A percentile compares a stretch with the other conserved stretches of the same genome.
phyloP scores from a whole-genome alignment of 768 basidiomycete genomes.

The Lyophyllum shimeji region DNA sequence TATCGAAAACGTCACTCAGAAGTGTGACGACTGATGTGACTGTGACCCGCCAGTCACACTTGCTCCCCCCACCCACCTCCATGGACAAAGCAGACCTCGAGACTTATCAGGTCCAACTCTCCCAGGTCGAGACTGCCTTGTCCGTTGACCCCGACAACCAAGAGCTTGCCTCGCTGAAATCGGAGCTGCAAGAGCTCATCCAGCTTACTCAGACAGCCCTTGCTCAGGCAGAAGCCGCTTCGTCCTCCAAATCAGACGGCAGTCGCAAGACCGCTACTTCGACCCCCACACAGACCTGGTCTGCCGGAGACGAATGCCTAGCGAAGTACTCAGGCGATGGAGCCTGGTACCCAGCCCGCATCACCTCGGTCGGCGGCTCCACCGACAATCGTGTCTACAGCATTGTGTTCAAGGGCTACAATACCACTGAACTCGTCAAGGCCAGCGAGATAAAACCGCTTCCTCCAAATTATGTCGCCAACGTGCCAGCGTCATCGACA shows the following conservation, averaged over 20 bases:
- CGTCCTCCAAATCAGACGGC: constrained; percentile 58
- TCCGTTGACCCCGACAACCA: constrained; percentile 70
- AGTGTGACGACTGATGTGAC: not conserved
- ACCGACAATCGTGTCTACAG: constrained; percentile 82
- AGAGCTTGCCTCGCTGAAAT: constrained; percentile 71
- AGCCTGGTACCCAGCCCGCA: constrained; percentile 85
- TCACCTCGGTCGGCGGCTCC: constrained; percentile 82
- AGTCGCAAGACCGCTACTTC: constrained; percentile 54
- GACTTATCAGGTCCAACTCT: constrained; percentile 86
- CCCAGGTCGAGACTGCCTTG: constrained; percentile 84
- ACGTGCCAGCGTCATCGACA: constrained; percentile 41
- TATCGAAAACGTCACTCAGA: no score
- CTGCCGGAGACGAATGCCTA: constrained; percentile 82
- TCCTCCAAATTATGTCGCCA: constrained; percentile 53
- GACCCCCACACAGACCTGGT: constrained; percentile 58
- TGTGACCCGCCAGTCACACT: not conserved
- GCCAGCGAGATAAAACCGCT: constrained; percentile 68
- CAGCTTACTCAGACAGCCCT: constrained; percentile 72
- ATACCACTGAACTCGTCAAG: constrained; percentile 84
- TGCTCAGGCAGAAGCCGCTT: constrained; percentile 62
- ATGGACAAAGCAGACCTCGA: constrained; percentile 80
- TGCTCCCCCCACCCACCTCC: not conserved
- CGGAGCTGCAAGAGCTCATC: constrained; percentile 83
- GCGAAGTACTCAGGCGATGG: constrained; percentile 87
- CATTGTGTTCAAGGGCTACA: constrained; percentile 90